Evolutionary conservation across 768 basidiomycete genomes (phyloP), one percentile per base, ranked within the genome.

Genomic region (Paxillus rubicundulus): DNA sequence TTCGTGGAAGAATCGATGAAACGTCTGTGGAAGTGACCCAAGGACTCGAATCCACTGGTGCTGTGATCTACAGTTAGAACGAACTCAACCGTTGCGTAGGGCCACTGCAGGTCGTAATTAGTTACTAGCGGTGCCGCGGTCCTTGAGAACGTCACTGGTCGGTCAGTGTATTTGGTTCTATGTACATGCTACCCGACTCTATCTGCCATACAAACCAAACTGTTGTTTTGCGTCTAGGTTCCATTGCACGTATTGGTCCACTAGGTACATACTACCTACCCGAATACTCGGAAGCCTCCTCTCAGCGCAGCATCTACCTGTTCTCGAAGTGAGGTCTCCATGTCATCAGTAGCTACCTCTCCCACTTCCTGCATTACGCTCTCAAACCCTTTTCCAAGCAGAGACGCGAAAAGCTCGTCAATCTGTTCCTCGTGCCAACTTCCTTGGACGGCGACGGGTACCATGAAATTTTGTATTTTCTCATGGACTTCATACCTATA

Each of bases 391-490:
- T 78, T 85, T 1, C 95, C 94, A 28, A 98, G 76, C 40, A 99
- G 69, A 27, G 89, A 92, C 21, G 84, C 79, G 70, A 99, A 98
- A 49, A 98, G 71, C 67, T 98, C 96, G 64, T 99, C 95, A 49
- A 94, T 81, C 72, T 98, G 97, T 63, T 93, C 92, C 54, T 98
- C 93, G 57, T 96, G 92, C 97, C 97, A 99, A 50, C 74, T 79
- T 27, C 83, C 84, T 32, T 71, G 67, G 17, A 59, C 57, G 7
- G 82, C 80, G 12, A 94, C 85, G 6, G 96, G 96, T 2, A 94
- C 91, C 88, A 96, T 96, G 67, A 98, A 98, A 69, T 94, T 93
- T 68, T 94, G 91, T 45, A 97, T 74, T 73, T 97, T 98, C 62
- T 98, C 94, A 64, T 98, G 97, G 2, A 91, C 85, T 57, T 96